These are phyloP conservation scores for Solanum raphanifolium DNA, from an alignment of 257 asterid species.

Conservation along the genomic window DNA sequence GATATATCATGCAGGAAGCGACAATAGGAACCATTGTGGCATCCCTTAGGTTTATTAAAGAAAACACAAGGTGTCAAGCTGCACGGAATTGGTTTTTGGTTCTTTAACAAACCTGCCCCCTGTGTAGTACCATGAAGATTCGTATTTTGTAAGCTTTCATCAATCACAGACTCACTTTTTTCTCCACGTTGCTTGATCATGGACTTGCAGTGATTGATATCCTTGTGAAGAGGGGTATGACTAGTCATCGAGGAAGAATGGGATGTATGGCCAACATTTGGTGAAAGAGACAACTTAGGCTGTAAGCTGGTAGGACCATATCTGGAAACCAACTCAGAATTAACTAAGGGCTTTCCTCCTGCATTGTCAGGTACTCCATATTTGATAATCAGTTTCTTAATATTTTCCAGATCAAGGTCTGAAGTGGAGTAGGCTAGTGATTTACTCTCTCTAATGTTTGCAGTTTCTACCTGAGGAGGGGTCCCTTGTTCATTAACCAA, in stretches of 20 bases:
- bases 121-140: slow-evolving; percentile 5
- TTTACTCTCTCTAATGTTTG: neutral
- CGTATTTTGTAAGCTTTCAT: neutral
- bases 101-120: slow-evolving; percentile 5
- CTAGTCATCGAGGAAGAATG: neutral
- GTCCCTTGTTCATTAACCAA: slow-evolving; percentile 12
- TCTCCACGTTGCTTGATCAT: slow-evolving; percentile 25
- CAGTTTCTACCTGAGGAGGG: neutral
- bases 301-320: neutral
- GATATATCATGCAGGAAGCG: slow-evolving; percentile 15
- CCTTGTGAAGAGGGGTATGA: slow-evolving; percentile 5
- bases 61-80: slow-evolving; percentile 12
- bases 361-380: neutral
- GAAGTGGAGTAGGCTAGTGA: neutral
- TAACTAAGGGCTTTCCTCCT: neutral
- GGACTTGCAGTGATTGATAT: slow-evolving; percentile 8
- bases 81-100: neutral
- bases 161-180: neutral
- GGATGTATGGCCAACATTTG: neutral
- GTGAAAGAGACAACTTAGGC: neutral
- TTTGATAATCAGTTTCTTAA: neutral
- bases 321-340: neutral
- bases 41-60: slow-evolving; percentile 14
- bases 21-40: slow-evolving; percentile 21
- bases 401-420: neutral